Percentiles rank a stretch among this genome's conserved stretches.
phyloP scores from a whole-genome alignment of 169 alveolate species.

The Plasmodium gallinaceum region DNA sequence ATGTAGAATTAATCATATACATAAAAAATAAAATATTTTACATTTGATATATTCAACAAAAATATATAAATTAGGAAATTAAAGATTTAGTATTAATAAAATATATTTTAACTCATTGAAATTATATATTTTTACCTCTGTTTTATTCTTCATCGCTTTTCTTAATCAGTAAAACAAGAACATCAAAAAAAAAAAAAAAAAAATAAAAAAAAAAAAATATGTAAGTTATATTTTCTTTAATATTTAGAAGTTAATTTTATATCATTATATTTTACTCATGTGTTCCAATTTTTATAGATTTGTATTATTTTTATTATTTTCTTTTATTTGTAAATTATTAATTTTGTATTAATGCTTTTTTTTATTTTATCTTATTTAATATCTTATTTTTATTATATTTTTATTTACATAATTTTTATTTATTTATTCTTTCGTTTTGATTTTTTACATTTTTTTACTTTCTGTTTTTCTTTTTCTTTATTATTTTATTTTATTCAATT shows the following conservation, averaged over 20 bases:
- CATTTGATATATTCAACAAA: too few relatives aligned
- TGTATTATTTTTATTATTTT: conserved; percentile 6
- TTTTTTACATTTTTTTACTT: neutral
- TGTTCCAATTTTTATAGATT: neutral
- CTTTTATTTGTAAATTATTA: conserved; percentile 12
- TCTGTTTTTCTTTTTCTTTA: neutral
- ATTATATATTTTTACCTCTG: conserved; percentile 31
- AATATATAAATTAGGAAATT: too few relatives aligned
- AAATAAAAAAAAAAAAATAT: neutral
- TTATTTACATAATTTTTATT: neutral
- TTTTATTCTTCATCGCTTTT: conserved; percentile 30
- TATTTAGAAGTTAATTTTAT: neutral
- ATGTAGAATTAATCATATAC: too few relatives aligned
- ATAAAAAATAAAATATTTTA: too few relatives aligned
- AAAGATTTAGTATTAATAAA: too few relatives aligned
- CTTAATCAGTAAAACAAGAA: conserved; percentile 25
- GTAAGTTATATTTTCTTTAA: conserved; percentile 1
- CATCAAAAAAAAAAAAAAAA: conserved; percentile 12
- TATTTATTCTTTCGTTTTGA: neutral
- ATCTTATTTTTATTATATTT: conserved; percentile 13
- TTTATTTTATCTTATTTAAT: neutral
- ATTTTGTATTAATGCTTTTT: neutral
- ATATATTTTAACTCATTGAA: too few relatives aligned
- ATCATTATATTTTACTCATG: conserved; percentile 18
- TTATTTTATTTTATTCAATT: conserved; percentile 8